Evolutionary conservation across 2,329 filamentous ascomycete species (phyloP).

Genomic region (Verticillium dahliae): DNA sequence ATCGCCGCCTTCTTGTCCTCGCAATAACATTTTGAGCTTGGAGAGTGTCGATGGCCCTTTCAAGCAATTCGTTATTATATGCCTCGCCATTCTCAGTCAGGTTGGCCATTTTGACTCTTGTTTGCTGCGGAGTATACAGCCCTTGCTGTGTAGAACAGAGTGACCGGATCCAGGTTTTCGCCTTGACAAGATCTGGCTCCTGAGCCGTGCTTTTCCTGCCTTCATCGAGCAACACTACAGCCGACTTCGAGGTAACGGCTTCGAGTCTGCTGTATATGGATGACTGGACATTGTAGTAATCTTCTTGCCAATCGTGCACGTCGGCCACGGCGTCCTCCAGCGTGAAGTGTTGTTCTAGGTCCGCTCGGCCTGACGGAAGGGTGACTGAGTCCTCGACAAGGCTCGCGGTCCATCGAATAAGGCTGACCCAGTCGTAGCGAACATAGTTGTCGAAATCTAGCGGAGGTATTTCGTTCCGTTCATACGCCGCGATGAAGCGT

Average conservation of each 20-base stretch:
- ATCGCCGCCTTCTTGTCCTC: slow-evolving; percentile 50
- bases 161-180: slow-evolving; percentile 54
- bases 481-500: slow-evolving; percentile 60
- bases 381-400: slow-evolving; percentile 28
- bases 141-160: slow-evolving; percentile 47
- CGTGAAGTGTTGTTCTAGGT: slow-evolving; percentile 36
- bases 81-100: slow-evolving; percentile 33
- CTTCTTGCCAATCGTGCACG: slow-evolving; percentile 44
- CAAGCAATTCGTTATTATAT: slow-evolving; percentile 36
- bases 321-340: slow-evolving; percentile 27
- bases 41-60: slow-evolving; percentile 40
- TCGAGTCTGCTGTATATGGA: slow-evolving; percentile 53
- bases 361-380: slow-evolving; percentile 39
- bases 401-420: slow-evolving; percentile 57
- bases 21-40: slow-evolving; percentile 48
- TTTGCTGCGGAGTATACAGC: slow-evolving; percentile 35
- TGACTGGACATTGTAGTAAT: slow-evolving; percentile 46
- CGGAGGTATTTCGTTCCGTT: slow-evolving; percentile 50
- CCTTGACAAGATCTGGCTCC: slow-evolving; percentile 30
- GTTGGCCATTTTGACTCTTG: slow-evolving; percentile 37
- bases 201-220: neutral
- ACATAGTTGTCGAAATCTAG: slow-evolving; percentile 58
- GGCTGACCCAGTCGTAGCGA: slow-evolving; percentile 60
- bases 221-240: slow-evolving; percentile 25
- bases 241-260: slow-evolving; percentile 41